Base-by-base conservation (phyloP, 139 green algal species). In the Dunaliella sp. region DNA sequence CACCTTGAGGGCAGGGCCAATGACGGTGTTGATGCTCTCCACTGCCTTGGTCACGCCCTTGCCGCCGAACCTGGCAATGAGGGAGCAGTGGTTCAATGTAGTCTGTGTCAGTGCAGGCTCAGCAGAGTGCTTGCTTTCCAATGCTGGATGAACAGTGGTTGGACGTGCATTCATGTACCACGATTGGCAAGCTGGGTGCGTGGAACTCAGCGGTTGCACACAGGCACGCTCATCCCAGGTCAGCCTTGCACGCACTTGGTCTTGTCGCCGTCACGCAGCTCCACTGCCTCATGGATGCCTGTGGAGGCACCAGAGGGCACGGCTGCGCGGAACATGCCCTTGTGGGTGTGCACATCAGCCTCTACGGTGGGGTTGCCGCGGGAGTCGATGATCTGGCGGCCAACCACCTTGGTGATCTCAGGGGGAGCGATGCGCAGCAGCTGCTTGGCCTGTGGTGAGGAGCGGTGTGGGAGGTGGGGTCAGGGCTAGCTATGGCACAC, bases 281-380 rank as follows among this genome's bases (percentile, higher is more conserved):
- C 98, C 22, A 98, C 95, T 0, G 98, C 98, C 93, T 99, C 98
- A 90, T 99, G 96, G 59, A 98, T 94, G 84, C 96, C 97, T 72
- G 97, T 99, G 38, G 95, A 98, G 57, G 97, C 97, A 73, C 97
- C 97, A 80, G 87, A 95, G 58, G 97, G 97, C 36, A 98, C 96
- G 25, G 95, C 95, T 30, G 96, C 97, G 34, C 96, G 87, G 91
- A 97, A 98, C 73, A 91, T 96, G 80, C 97, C 97, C 89, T 98
- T 98, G 88, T 95, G 75, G 0, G 97, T 99, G 88, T 90, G 90
- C 35, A 99, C 95, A 58, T 99, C 89, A 2, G 87, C 89, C 92
- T 99, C 96, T 31, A 98, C 97, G 22, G 97, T 99, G 34, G 97
- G 97, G 92, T 99, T 99, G 82, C 97, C 97, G 36, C 97, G 94